These are phyloP conservation scores for Mycogone perniciosa DNA, from an alignment of 2,329 filamentous ascomycete species.

Conservation along the genomic window DNA sequence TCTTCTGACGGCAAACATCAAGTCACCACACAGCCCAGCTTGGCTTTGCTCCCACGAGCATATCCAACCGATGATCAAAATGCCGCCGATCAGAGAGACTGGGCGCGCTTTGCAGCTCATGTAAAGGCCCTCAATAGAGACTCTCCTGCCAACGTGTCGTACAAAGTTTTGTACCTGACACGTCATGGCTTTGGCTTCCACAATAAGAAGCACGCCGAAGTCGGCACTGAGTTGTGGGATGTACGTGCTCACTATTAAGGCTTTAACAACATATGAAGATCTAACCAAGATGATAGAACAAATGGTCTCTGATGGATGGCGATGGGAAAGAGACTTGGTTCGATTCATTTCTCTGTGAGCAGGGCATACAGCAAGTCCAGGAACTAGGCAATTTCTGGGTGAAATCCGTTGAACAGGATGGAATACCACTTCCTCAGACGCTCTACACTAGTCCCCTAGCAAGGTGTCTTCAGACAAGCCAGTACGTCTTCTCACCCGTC, in stretches of 20 bases:
- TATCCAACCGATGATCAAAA: constrained; percentile 36
- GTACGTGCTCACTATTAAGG: constrained; percentile 21
- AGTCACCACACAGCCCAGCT: constrained; percentile 39
- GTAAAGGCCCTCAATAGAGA: constrained; percentile 40
- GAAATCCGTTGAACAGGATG: constrained; percentile 34
- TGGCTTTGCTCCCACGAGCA: constrained; percentile 46
- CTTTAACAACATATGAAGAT: background rate
- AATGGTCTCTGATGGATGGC: constrained; percentile 34
- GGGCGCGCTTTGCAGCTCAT: constrained; percentile 44
- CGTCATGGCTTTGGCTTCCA: constrained; percentile 51
- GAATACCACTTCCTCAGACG: constrained; percentile 45
- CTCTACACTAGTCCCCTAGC: constrained; percentile 54
- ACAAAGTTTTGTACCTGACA: constrained; percentile 49
- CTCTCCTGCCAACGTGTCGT: constrained; percentile 37
- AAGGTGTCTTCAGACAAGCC: constrained; percentile 52
- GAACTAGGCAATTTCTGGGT: constrained; percentile 47
- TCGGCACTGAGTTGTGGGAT: constrained; percentile 52
- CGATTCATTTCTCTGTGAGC: constrained; percentile 43
- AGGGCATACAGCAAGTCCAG: constrained; percentile 47
- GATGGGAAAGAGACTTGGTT: constrained; percentile 34
- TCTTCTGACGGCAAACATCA: constrained; percentile 15
- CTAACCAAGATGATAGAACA: constrained; percentile 19
- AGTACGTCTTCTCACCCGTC: constrained; percentile 43
- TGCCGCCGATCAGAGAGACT: constrained; percentile 35
- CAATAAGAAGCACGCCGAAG: constrained; percentile 46